Percentiles rank a stretch among this genome's conserved stretches.
These are phyloP conservation scores for Sporothrix variecibatus DNA, from an alignment of 2,329 filamentous ascomycete species.

Conservation along the genomic window DNA sequence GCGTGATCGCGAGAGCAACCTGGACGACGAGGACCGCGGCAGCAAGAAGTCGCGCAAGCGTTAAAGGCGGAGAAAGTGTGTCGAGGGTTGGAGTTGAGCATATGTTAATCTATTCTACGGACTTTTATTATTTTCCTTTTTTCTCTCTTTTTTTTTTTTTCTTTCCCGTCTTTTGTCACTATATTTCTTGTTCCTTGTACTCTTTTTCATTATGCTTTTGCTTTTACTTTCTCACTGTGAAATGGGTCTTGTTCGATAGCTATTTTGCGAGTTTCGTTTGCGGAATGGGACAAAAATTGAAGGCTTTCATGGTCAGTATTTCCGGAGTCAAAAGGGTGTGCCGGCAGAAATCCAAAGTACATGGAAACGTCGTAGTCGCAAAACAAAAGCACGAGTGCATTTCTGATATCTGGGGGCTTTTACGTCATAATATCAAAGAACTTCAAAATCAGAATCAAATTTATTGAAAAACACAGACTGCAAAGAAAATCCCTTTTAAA, in stretches of 20 bases:
- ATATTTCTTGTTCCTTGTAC: neutral
- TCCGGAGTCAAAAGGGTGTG: neutral
- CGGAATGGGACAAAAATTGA: neutral
- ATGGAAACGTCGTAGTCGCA: neutral
- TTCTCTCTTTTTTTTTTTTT: neutral
- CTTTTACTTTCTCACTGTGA: neutral
- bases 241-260: conserved; percentile 2
- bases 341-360: neutral
- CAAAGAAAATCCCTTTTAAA: neutral
- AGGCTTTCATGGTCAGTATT: neutral
- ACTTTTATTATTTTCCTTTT: neutral
- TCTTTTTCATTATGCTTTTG: neutral
- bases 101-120: neutral
- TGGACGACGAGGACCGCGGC: conserved; percentile 75
- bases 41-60: conserved; percentile 67
- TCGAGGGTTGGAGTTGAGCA: neutral
- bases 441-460: neutral
- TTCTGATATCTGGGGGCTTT: neutral
- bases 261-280: neutral
- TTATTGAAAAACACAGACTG: conserved; percentile 4
- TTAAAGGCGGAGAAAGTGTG: conserved; percentile 32
- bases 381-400: neutral
- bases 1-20: conserved; percentile 66
- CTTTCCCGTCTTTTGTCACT: neutral
- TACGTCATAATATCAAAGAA: neutral